Evolutionary conservation across 2,329 filamentous ascomycete species (phyloP).

Genomic region (Fusarium pininemorale): DNA sequence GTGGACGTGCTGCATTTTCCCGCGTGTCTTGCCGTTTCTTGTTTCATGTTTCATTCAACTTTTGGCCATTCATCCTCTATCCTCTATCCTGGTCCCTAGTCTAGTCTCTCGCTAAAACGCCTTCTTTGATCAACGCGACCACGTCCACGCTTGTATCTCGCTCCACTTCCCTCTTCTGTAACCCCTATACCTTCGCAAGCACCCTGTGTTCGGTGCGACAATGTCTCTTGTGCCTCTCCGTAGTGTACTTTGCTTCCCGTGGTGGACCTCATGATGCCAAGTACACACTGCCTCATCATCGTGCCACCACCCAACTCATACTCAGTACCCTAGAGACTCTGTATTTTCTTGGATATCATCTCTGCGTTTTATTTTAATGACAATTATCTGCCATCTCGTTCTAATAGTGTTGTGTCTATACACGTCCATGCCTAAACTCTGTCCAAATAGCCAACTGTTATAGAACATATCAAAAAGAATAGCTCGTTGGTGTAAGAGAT

Average conservation of each 20-base stretch:
- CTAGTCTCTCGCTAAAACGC: slow-evolving; percentile 12
- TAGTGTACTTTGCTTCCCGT: slow-evolving; percentile 1
- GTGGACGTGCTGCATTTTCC: slow-evolving; percentile 12
- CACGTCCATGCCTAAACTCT: neutral
- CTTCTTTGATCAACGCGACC: slow-evolving; percentile 8
- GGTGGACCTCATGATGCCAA: neutral
- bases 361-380: neutral
- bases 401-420: neutral
- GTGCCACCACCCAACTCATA: neutral
- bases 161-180: slow-evolving; percentile 17
- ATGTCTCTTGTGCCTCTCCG: slow-evolving; percentile 12
- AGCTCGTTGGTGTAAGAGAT: neutral
- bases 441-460: neutral
- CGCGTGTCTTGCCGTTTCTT: slow-evolving; percentile 26
- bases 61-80: slow-evolving; percentile 22
- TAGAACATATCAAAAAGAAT: neutral
- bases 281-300: neutral
- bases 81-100: slow-evolving; percentile 7
- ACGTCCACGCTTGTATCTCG: slow-evolving; percentile 11
- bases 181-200: neutral
- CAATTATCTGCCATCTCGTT: neutral
- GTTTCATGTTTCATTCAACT: slow-evolving; percentile 34
- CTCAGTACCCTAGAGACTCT: neutral
- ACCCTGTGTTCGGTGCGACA: neutral
- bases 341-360: neutral